Evolutionary conservation across 73 alveolate genomes (phyloP).

Genomic region (Halteria grandinella): DNA sequence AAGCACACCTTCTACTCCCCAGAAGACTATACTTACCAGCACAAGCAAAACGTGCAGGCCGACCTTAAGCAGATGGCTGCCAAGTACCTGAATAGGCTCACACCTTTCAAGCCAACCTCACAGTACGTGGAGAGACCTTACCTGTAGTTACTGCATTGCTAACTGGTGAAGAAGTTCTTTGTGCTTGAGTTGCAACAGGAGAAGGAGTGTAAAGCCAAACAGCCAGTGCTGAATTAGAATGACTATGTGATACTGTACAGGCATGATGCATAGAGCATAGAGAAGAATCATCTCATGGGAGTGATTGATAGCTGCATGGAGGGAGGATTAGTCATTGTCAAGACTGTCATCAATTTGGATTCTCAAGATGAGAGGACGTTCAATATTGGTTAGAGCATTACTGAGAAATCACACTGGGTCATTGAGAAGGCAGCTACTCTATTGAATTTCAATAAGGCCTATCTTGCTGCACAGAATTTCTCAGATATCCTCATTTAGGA

Average conservation of each 20-base stretch:
- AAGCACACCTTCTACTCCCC: constrained; percentile 9
- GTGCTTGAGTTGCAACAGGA: constrained; percentile 2
- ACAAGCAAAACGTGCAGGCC: background rate
- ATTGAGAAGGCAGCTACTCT: constrained; percentile 17
- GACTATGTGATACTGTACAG: constrained; percentile 7
- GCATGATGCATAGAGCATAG: background rate
- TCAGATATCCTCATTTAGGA: constrained; percentile 6
- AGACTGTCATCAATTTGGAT: constrained; percentile 24
- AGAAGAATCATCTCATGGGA: constrained; percentile 22
- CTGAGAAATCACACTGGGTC: constrained; percentile 6
- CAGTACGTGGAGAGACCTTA: background rate
- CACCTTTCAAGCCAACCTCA: background rate
- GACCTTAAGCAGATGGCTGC: constrained; percentile 5
- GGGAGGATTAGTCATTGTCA: constrained; percentile 6
- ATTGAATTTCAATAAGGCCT: constrained; percentile 7
- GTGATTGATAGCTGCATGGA: constrained; percentile 21
- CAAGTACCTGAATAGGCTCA: background rate
- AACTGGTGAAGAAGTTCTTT: constrained; percentile 21
- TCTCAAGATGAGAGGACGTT: constrained; percentile 21
- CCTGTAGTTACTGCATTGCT: constrained; percentile 5
- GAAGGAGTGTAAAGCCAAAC: background rate
- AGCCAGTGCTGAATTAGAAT: background rate
- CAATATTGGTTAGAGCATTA: constrained; percentile 11
- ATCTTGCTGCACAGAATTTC: constrained; percentile 5
- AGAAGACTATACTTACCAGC: background rate